Conservation (phyloP, 805 yeast species). For the Metschnikowia cubensis region DNA sequence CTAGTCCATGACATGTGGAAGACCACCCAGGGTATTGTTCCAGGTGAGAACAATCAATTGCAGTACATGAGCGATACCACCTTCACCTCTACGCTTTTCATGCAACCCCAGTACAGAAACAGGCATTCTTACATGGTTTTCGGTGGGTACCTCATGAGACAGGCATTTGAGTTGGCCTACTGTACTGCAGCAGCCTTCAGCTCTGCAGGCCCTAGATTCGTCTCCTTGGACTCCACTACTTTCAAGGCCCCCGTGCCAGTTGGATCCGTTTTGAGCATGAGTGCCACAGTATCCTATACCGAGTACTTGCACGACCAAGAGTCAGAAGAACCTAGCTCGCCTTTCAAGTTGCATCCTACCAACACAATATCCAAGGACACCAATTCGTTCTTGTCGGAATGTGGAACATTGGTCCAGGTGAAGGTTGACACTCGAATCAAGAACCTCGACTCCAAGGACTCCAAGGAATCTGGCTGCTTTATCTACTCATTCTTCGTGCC, state of each 20-base stretch:
- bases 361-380: conserved; percentile 48
- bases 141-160: conserved; percentile 91
- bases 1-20: conserved; percentile 78
- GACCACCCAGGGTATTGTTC: conserved; percentile 21
- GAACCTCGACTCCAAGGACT: conserved; percentile 55
- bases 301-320: conserved; percentile 58
- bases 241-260: conserved; percentile 95
- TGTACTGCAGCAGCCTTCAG: conserved; percentile 90
- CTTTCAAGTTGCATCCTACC: conserved; percentile 52
- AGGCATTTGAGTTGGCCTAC: conserved; percentile 89
- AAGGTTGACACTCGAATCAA: conserved; percentile 81
- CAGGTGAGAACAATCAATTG: conserved; percentile 31
- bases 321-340: conserved; percentile 26
- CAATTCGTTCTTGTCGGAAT: conserved; percentile 59
- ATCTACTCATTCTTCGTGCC: conserved; percentile 88
- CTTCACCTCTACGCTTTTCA: conserved; percentile 72
- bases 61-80: conserved; percentile 68
- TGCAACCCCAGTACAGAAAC: conserved; percentile 97
- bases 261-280: conserved; percentile 81
- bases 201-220: conserved; percentile 80
- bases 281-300: conserved; percentile 81
- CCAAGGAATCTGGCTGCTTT: conserved; percentile 78
- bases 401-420: conserved; percentile 89
- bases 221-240: conserved; percentile 85
- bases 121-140: conserved; percentile 92